Percentiles rank a stretch among this genome's conserved stretches.
These are phyloP conservation scores for Hanseniaspora occidentalis DNA, from an alignment of 805 yeast genomes.

Conservation along the genomic window DNA sequence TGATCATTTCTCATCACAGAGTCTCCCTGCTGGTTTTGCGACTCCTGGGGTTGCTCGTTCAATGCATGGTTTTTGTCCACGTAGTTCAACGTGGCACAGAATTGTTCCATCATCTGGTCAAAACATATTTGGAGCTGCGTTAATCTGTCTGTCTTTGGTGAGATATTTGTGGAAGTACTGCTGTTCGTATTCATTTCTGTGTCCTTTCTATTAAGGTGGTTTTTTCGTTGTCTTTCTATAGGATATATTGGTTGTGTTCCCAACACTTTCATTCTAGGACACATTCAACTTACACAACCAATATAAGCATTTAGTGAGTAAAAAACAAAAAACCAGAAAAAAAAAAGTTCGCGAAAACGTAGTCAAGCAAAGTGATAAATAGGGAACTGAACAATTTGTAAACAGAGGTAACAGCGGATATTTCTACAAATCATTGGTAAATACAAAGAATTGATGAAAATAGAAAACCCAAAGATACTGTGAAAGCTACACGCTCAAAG, in stretches of 20 bases:
- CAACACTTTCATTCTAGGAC: too few species aligned
- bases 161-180: not conserved
- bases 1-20: not conserved
- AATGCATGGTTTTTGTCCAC: conserved; percentile 60
- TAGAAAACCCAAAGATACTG: too few species aligned
- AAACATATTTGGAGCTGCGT: conserved; percentile 84
- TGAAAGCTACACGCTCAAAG: not conserved
- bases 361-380: too few species aligned
- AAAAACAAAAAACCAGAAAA: too few species aligned
- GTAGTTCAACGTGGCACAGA: conserved; percentile 65
- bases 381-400: too few species aligned
- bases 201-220: not conserved
- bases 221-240: not conserved
- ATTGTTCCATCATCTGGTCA: conserved; percentile 68
- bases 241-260: too few species aligned
- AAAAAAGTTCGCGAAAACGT: too few species aligned
- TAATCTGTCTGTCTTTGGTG: conserved; percentile 67
- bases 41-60: conserved; percentile 11
- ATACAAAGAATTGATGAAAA: too few species aligned
- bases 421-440: too few species aligned
- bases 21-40: not conserved
- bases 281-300: too few species aligned
- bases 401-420: too few species aligned
- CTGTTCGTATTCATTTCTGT: not conserved
- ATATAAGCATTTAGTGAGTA: too few species aligned